Evolutionary conservation across 1,139 yeast genomes (phyloP).

Genomic region (Magnusiomyces suaveolens): DNA sequence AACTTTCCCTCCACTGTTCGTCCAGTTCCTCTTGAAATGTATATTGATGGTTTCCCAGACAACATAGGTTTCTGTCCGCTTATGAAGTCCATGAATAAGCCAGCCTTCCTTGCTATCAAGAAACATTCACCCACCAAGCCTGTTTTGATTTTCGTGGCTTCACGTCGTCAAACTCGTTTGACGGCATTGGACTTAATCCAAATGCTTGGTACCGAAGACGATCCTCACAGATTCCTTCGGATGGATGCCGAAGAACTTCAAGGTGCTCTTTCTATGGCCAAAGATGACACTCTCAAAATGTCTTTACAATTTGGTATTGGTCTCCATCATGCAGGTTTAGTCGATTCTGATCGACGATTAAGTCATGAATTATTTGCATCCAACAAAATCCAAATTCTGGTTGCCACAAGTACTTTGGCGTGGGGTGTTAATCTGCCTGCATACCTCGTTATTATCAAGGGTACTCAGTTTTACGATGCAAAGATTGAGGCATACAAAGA

Average conservation of each 20-base stretch:
- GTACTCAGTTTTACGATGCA: constrained; percentile 81
- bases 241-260: constrained; percentile 71
- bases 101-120: constrained; percentile 92
- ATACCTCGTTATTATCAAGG: constrained; percentile 84
- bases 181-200: constrained; percentile 91
- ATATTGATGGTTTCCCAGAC: constrained; percentile 94
- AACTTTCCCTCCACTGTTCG: constrained; percentile 94
- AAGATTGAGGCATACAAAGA: constrained; percentile 72
- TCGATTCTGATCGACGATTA: constrained; percentile 77
- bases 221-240: constrained; percentile 76
- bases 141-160: constrained; percentile 88
- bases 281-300: constrained; percentile 78
- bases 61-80: constrained; percentile 88
- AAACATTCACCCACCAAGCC: constrained; percentile 93
- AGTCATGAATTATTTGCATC: constrained; percentile 79
- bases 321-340: constrained; percentile 94
- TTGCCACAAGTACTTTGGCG: constrained; percentile 93
- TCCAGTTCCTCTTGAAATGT: constrained; percentile 96
- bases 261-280: constrained; percentile 52
- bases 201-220: constrained; percentile 87
- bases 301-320: constrained; percentile 94
- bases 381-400: constrained; percentile 77
- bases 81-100: constrained; percentile 84
- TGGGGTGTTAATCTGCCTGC: constrained; percentile 98
- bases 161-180: constrained; percentile 90